Conservation (phyloP, 805 yeast genomes). For the Ogataea populi-albae region DNA sequence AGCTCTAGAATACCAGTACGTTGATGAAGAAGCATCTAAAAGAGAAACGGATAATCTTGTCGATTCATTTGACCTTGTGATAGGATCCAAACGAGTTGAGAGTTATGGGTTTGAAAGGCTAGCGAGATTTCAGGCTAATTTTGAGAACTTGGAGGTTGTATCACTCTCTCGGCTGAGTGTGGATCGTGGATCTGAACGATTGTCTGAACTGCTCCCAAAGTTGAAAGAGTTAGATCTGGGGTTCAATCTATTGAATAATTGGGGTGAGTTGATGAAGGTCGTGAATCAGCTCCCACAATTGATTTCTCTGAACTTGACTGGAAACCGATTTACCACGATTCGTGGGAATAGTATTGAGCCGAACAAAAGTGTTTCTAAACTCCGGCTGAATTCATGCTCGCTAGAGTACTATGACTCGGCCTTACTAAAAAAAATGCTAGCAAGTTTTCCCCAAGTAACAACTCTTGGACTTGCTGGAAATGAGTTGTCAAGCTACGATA, state of each 20-base stretch:
- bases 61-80: constrained; percentile 31
- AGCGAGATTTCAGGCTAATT: constrained; percentile 45
- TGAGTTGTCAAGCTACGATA: constrained; percentile 3
- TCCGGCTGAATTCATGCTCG: constrained; percentile 19
- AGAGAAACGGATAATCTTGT: constrained; percentile 13
- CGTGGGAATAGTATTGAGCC: constrained; percentile 1
- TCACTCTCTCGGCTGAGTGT: constrained; percentile 49
- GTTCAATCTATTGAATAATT: constrained; percentile 49
- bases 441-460: constrained; percentile 17
- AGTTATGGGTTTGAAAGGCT: constrained; percentile 64
- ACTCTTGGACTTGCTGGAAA: constrained; percentile 33
- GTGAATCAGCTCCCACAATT: constrained; percentile 37
- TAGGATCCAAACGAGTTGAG: constrained; percentile 60
- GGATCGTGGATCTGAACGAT: constrained; percentile 11
- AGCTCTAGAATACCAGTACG: constrained; percentile 53
- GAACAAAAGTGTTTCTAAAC: constrained; percentile 13
- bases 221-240: constrained; percentile 53
- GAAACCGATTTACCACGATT: constrained; percentile 42
- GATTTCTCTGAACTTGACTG: constrained; percentile 47
- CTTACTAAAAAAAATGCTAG: constrained; percentile 1
- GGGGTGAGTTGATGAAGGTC: constrained; percentile 39
- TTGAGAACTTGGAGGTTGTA: constrained; percentile 42
- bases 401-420: constrained; percentile 4
- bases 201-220: constrained; percentile 16
- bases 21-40: constrained; percentile 21